Percentiles rank a stretch among this genome's conserved stretches.
phyloP scores from a whole-genome alignment of 2,329 filamentous ascomycete species.

The Penicillium psychrosexuale region DNA sequence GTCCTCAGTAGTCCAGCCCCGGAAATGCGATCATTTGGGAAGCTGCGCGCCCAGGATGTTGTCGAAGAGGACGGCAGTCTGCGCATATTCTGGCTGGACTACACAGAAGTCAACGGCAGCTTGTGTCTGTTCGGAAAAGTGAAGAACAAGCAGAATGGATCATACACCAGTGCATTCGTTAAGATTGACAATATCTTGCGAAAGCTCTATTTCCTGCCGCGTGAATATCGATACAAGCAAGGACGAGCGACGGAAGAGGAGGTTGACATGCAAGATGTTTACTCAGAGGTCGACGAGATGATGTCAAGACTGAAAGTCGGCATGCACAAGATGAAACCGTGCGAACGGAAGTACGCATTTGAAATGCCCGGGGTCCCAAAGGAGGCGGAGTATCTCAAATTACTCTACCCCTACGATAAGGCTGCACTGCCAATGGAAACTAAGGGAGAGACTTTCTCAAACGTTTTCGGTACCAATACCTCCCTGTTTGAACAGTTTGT shows the following conservation, averaged over 20 bases:
- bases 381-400: slow-evolving; percentile 86
- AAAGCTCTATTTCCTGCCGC: slow-evolving; percentile 89
- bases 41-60: slow-evolving; percentile 78
- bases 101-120: slow-evolving; percentile 85
- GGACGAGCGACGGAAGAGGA: slow-evolving; percentile 71
- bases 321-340: slow-evolving; percentile 91
- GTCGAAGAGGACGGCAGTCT: slow-evolving; percentile 90
- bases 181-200: slow-evolving; percentile 93
- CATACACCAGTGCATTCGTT: slow-evolving; percentile 87
- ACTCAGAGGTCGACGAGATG: slow-evolving; percentile 78
- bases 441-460: slow-evolving; percentile 85
- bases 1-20: slow-evolving; percentile 70
- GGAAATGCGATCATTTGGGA: slow-evolving; percentile 65
- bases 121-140: slow-evolving; percentile 96
- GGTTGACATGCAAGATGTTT: slow-evolving; percentile 84
- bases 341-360: slow-evolving; percentile 89
- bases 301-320: slow-evolving; percentile 84
- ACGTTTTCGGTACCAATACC: slow-evolving; percentile 90
- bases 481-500: slow-evolving; percentile 97
- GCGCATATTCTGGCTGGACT: slow-evolving; percentile 96
- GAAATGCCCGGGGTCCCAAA: slow-evolving; percentile 83
- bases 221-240: slow-evolving; percentile 58
- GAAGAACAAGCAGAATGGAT: slow-evolving; percentile 75
- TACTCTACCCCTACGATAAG: slow-evolving; percentile 93
- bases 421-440: slow-evolving; percentile 66